Conservation (phyloP, 495 filamentous ascomycete genomes). For the Terfezia claveryi region DNA sequence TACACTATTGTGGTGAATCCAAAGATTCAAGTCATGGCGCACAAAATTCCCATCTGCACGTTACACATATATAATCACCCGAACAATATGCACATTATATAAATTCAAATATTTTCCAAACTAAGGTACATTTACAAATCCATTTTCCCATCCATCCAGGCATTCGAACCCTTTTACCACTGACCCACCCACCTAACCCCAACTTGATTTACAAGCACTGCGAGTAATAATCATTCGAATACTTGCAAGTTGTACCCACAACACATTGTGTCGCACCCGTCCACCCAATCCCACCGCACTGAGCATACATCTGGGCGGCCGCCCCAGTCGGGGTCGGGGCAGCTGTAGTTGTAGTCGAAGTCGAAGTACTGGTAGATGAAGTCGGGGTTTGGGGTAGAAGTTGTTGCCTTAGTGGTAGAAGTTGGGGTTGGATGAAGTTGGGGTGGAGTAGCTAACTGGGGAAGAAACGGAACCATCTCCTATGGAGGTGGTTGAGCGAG, state of each 20-base stretch:
- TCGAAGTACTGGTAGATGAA: background rate
- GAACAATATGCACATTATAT: too few relatives aligned
- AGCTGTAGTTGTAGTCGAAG: background rate
- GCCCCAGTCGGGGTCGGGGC: background rate
- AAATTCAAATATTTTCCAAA: too few relatives aligned
- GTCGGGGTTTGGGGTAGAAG: background rate
- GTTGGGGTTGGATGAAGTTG: background rate
- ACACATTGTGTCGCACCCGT: slow-evolving; percentile 3
- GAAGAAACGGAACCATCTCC: slow-evolving; percentile 9
- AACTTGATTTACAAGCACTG: slow-evolving; percentile 5
- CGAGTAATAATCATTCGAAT: slow-evolving; percentile 5
- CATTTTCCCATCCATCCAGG: too few relatives aligned
- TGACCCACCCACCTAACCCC: background rate
- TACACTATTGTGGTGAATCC: too few relatives aligned
- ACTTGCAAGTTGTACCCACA: slow-evolving; percentile 4
- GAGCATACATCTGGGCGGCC: background rate
- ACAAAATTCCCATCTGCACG: too few relatives aligned
- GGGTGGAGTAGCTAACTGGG: background rate
- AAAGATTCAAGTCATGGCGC: too few relatives aligned
- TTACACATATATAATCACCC: too few relatives aligned
- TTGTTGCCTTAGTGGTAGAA: background rate
- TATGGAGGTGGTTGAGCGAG: slow-evolving; percentile 34
- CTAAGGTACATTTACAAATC: too few relatives aligned
- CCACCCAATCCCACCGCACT: slow-evolving; percentile 2
- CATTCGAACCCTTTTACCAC: background rate